Conservation (phyloP, 2,329 filamentous ascomycete species). For the Myriosclerotinia curreyana region DNA sequence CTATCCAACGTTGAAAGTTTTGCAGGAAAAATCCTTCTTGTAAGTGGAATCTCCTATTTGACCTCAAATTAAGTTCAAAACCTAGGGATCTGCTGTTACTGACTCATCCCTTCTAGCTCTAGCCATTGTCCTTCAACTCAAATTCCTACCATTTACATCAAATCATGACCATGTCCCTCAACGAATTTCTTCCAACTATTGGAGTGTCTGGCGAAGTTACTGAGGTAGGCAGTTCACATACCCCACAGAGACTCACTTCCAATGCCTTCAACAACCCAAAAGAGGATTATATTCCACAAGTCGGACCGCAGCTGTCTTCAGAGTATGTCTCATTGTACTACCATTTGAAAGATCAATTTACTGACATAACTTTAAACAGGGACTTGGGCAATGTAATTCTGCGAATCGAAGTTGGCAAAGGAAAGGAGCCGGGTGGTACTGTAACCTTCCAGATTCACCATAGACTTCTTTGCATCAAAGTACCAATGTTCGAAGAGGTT, state of each 20-base stretch:
- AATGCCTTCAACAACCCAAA: not conserved
- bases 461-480: not conserved
- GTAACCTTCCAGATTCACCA: not conserved
- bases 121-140: not conserved
- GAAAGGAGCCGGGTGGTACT: not conserved
- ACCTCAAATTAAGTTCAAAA: not conserved
- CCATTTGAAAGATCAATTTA: accelerated
- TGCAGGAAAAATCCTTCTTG: not conserved
- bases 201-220: not conserved
- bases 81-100: not conserved
- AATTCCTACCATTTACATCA: not conserved
- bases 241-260: not conserved
- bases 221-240: not conserved
- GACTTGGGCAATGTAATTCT: not conserved
- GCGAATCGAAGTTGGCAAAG: not conserved
- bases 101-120: not conserved
- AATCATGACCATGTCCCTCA: not conserved
- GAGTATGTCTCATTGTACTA: not conserved
- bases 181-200: no score
- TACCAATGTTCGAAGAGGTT: not conserved
- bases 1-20: not conserved
- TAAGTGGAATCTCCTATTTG: not conserved
- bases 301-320: not conserved
- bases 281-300: not conserved
- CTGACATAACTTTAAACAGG: not conserved